Percentiles rank a stretch among this genome's conserved stretches.
Evolutionary conservation across 164 flowering plant genomes (phyloP).

Genomic region (Macadamia tetraphylla): DNA sequence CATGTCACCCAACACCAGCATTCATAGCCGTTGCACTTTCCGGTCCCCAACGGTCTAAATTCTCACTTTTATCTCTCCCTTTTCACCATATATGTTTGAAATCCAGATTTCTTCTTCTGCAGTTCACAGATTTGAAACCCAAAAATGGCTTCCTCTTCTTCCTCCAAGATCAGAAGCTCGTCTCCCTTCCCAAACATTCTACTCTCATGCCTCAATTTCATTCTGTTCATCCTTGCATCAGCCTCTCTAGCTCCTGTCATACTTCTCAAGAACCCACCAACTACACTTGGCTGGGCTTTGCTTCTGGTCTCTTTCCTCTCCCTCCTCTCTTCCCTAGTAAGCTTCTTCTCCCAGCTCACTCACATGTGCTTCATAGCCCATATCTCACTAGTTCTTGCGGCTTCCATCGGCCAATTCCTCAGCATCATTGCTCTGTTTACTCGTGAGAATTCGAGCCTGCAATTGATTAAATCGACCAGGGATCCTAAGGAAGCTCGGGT

Average conservation of each 20-base stretch:
- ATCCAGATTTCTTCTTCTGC: too few species aligned
- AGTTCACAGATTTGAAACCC: neutral
- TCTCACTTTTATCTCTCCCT: neutral
- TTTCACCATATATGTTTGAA: too few species aligned
- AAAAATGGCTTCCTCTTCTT: conserved; percentile 57
- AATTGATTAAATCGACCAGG: conserved; percentile 41
- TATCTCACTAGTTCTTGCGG: conserved; percentile 46
- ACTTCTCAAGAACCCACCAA: conserved; percentile 62
- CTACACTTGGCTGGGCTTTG: conserved; percentile 63
- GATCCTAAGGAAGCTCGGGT: conserved; percentile 52
- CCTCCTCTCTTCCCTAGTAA: conserved; percentile 53
- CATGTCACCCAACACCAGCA: neutral
- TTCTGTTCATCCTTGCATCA: conserved; percentile 58
- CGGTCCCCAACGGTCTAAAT: conserved; percentile 26
- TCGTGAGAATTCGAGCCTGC: conserved; percentile 44
- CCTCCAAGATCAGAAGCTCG: conserved; percentile 50
- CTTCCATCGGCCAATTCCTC: conserved; percentile 40
- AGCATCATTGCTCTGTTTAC: conserved; percentile 50
- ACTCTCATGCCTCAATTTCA: conserved; percentile 54
- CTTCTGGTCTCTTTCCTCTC: conserved; percentile 52
- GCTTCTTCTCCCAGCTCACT: conserved; percentile 61
- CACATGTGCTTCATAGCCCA: conserved; percentile 63
- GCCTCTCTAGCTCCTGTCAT: conserved; percentile 57
- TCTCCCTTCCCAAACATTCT: conserved; percentile 56
- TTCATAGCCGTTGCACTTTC: conserved; percentile 29